These are phyloP conservation scores for Ceratopteris richardii DNA, from an alignment of 75 land plant genomes.

Conservation along the genomic window DNA sequence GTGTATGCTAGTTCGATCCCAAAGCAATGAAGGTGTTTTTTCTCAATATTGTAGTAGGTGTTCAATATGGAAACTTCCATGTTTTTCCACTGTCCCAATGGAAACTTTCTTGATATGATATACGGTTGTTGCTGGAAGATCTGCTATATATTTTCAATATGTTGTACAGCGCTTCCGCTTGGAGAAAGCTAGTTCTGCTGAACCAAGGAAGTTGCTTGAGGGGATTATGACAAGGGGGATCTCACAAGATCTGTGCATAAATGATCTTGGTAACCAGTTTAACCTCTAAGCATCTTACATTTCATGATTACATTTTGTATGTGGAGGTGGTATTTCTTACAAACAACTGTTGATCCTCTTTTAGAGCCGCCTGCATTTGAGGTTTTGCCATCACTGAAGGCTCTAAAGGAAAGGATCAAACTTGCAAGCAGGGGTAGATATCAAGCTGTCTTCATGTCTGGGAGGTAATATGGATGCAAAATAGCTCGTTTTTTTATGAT, in stretches of 20 bases:
- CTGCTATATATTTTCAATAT: too few relatives aligned
- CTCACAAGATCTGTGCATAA: conserved; percentile 82
- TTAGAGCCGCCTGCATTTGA: conserved; percentile 97
- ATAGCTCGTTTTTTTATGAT: too few relatives aligned
- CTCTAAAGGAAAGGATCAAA: conserved; percentile 61
- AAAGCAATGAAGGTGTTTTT: too few relatives aligned
- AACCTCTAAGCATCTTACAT: neutral
- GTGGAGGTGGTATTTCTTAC: neutral
- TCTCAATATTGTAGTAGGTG: too few relatives aligned
- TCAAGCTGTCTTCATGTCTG: conserved; percentile 97
- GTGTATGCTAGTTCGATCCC: too few relatives aligned
- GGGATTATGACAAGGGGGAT: conserved; percentile 61
- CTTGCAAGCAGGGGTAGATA: conserved; percentile 77
- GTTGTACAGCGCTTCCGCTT: conserved; percentile 66
- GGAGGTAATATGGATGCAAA: conserved; percentile 64
- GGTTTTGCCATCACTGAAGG: conserved; percentile 79
- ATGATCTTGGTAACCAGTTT: conserved; percentile 72
- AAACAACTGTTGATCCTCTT: too few relatives aligned
- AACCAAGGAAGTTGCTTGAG: conserved; percentile 64
- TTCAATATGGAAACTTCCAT: too few relatives aligned
- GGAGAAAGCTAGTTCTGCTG: conserved; percentile 59
- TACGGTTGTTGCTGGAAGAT: too few relatives aligned
- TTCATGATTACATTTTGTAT: neutral
- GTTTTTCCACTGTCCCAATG: too few relatives aligned
- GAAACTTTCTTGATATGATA: too few relatives aligned